Base-by-base conservation (phyloP, 352 stramenopile genomes). In the Phytopythium chamaehyphon region DNA sequence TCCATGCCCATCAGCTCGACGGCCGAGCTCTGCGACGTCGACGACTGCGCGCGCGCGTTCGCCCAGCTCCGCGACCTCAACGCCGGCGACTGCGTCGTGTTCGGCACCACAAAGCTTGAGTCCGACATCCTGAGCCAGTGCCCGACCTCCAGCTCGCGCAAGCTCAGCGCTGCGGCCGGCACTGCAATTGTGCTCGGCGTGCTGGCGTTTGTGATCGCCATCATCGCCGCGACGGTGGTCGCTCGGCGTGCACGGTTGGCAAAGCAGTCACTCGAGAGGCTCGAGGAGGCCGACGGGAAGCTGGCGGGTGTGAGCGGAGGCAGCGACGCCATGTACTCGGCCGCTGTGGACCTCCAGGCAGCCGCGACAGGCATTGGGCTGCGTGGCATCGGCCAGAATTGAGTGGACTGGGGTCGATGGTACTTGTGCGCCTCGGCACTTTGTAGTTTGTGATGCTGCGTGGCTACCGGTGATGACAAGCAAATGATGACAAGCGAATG, bases 21-120 rank as follows among this genome's bases (percentile, higher is more conserved):
- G 14, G 58, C 47, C 23, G 36, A 24, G 14, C 51, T 62, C 16
- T 68, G 56, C 31, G 47, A 46, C 44, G 40, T 57, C 46, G 38
- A 39, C 18, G 60, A 64, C 55, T 64, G 61, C 31, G 47, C 56
- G 24, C 28, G 31, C 36, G 61, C 60, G 21, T 12, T 64, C 37
- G 55, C 35, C 52, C 21, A 51, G 51, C 16, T 57, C 28, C 40
- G 21, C 55, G 43, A 28, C 0, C 62, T 68, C 33, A 43, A 57
- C 36, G n/a, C 64, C 36, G 60, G 60, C 35, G 60, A 68, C 55
- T 68, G 60, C 60, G 55, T 68, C 51, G 47, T 68, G 10, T 68
- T 68, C 40, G 56, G 36, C 35, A 45, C 45, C n/a, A 68, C 55
- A 24, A 59, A 37, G 1, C 51, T 68, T 40, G 61, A 56, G 0